Evolutionary conservation across 768 basidiomycete species (phyloP), one percentile per base, ranked within the genome.

Genomic region (Hygrophorus pudorinus): DNA sequence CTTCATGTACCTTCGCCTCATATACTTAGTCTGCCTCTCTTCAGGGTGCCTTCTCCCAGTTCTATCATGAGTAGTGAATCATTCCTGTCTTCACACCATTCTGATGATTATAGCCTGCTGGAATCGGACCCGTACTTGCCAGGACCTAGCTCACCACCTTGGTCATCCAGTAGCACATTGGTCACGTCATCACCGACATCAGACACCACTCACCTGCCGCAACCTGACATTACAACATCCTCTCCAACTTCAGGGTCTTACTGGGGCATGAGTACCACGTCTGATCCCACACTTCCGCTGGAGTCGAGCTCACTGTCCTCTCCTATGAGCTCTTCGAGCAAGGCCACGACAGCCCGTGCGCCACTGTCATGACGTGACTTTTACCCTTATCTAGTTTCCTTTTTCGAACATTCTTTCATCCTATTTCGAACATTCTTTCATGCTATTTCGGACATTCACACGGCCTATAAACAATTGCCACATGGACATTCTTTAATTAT

Each of bases 1-100:
- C 35, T 58, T 39, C 24, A 24, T 24, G 54, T 55, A 7, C 48
- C 49, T 21, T 41, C 55, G 3, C 41, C 48, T 5, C 41, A 38
- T 13, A 58, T 62, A 40, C 51, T 47, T 35, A 53, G 54, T 11
- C 55, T 58, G 17, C 58, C 59, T 36, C 39, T 31, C 7, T 36
- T 47, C 27, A 28, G 34, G 28, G 28, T 33, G 6, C n/a, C 39
- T 1, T 47, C 46, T 20, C 38, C 40, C 11, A 28, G 69, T 37
- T 58, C 63, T 6, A 58, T 63, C n/a, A 65, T 63, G 12, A 70
- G 66, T 50, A 68, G 66, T 44, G 53, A 66, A 20, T 52, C 54
- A 0, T 74, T 65, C 52, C 46, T 74, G 30, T 73, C 73, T 1
- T 75, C 73, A 1, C 81, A 84, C 48, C 81, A 88, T 49, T 89